Base-by-base conservation (phyloP, 116 monocot species). In the Dioscorea cayenensis region DNA sequence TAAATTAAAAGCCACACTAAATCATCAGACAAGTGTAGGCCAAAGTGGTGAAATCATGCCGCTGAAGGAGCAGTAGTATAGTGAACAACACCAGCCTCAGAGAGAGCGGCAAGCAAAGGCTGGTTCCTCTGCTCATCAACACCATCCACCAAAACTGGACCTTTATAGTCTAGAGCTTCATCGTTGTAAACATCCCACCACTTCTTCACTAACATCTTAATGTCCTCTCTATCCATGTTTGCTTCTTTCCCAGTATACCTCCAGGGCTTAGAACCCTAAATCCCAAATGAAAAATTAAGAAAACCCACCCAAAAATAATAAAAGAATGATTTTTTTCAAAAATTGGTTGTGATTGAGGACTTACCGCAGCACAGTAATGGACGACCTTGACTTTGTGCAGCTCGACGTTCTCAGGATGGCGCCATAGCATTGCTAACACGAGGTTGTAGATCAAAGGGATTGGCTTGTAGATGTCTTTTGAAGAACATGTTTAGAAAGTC, bases 131-230 rank as follows among this genome's bases (percentile, higher is more conserved):
- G 63, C 55, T 21, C 50, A 64, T 25, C 36, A 3, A 51, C 19
- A 17, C 13, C 21, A 14, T 16, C 49, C 28, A 51, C 8, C 59
- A 20, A 28, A 6, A 38, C 21, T 8, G 60, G 68, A 0, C 73
- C 73, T 64, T 89, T 86, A 77, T 76, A 82, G 69, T 91, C 84
- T 2, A 94, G 72, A 0, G 74, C 66, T 52, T 72, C 72, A 68
- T 89, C 91, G 25, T 84, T 38, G 86, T 95, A 95, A 5, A 95
- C 43, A 13, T 86, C 89, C 91, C 95, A 95, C 95, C 95, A 95
- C 73, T 73, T 91, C 77, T 77, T 81, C 63, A 95, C 91, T 59
- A 95, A 86, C 75, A 80, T 77, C 76, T 86, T 91, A 49, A 95
- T 86, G 71, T 95, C 95, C 38, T 89, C 85, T 63, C 95, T 71